Percentiles rank a stretch among this genome's conserved stretches.
Conservation (phyloP, 2,329 filamentous ascomycete species). For the Chalara sp. region DNA sequence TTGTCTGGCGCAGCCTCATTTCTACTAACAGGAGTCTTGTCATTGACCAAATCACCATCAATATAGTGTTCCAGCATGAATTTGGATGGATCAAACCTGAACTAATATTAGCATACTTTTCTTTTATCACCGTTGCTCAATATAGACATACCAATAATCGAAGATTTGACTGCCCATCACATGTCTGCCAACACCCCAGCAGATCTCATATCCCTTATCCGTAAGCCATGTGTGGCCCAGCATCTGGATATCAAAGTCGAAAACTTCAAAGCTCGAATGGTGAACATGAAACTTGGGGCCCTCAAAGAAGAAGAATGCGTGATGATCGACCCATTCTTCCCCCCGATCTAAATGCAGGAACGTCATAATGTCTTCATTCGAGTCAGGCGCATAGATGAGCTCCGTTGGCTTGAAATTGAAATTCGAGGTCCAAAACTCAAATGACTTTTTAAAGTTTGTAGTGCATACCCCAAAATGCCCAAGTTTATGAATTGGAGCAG, state of each 20-base stretch:
- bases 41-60: slow-evolving; percentile 60
- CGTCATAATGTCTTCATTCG: slow-evolving; percentile 32
- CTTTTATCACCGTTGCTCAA: neutral
- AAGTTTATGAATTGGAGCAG: slow-evolving; percentile 44
- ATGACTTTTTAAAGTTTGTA: slow-evolving; percentile 41
- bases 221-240: slow-evolving; percentile 64
- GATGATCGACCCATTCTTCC: slow-evolving; percentile 43
- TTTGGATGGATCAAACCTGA: slow-evolving; percentile 43
- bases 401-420: slow-evolving; percentile 48
- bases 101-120: neutral
- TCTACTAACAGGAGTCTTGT: slow-evolving; percentile 15
- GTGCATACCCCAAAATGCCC: slow-evolving; percentile 49
- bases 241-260: slow-evolving; percentile 65
- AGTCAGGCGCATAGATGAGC: slow-evolving; percentile 13
- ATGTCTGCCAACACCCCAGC: slow-evolving; percentile 67
- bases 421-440: slow-evolving; percentile 41
- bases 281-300: slow-evolving; percentile 34
- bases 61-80: slow-evolving; percentile 67
- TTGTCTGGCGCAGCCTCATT: slow-evolving; percentile 11
- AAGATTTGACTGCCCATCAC: slow-evolving; percentile 66
- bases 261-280: slow-evolving; percentile 63
- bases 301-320: slow-evolving; percentile 44
- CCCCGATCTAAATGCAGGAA: slow-evolving; percentile 51
- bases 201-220: slow-evolving; percentile 53
- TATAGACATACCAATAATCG: slow-evolving; percentile 45